phyloP scores from a whole-genome alignment of 768 basidiomycete genomes.

The Suillus discolor region DNA sequence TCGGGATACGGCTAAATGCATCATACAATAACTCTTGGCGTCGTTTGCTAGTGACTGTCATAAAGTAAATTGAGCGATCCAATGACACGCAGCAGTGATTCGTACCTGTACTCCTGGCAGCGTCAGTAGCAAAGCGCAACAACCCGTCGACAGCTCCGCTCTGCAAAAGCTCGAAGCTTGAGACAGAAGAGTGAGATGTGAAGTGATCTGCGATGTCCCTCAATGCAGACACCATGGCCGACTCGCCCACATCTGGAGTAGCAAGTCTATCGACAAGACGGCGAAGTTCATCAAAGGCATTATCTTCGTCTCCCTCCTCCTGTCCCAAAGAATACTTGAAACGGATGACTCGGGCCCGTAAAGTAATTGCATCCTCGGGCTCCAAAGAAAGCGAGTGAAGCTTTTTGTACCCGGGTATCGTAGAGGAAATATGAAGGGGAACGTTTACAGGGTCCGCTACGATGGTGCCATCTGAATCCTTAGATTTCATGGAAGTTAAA shows the following conservation, averaged over 20 bases:
- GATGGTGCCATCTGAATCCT: constrained; percentile 41
- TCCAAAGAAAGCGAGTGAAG: constrained; percentile 69
- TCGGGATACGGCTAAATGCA: constrained; percentile 65
- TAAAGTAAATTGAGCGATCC: constrained; percentile 14
- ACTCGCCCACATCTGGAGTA: constrained; percentile 56
- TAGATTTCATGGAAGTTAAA: constrained; percentile 56
- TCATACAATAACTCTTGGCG: constrained; percentile 83
- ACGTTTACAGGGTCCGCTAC: constrained; percentile 36
- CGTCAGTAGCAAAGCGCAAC: constrained; percentile 77
- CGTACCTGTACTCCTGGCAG: constrained; percentile 46
- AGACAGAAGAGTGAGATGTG: constrained; percentile 75
- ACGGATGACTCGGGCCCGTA: constrained; percentile 88
- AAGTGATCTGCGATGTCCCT: constrained; percentile 83
- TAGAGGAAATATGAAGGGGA: constrained; percentile 41
- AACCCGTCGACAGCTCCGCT: constrained; percentile 91
- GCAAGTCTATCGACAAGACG: constrained; percentile 68
- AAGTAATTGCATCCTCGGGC: constrained; percentile 88
- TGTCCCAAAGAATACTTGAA: constrained; percentile 74
- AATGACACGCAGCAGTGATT: constrained; percentile 7
- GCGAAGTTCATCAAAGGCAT: constrained; percentile 64
- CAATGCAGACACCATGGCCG: constrained; percentile 61
- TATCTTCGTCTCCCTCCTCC: constrained; percentile 58
- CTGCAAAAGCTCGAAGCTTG: constrained; percentile 94
- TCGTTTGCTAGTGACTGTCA: constrained; percentile 58
- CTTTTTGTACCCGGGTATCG: constrained; percentile 69